Evolutionary conservation across 352 stramenopile genomes (phyloP).

Genomic region (Phytophthora litchii): DNA sequence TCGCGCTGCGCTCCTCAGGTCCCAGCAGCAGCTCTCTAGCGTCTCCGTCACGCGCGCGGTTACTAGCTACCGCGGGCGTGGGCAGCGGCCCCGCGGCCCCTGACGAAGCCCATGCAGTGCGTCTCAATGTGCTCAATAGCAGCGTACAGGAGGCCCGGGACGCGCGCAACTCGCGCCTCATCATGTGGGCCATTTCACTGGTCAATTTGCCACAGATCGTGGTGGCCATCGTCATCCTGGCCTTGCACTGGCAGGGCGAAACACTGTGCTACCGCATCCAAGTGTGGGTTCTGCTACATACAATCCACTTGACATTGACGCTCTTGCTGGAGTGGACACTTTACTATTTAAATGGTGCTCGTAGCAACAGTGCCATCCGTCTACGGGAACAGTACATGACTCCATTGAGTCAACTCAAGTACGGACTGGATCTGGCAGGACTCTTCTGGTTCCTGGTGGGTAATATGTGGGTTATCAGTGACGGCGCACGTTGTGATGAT

Average conservation of each 20-base stretch:
- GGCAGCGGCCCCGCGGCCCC: slow-evolving; percentile 32
- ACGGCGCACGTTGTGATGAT: slow-evolving; percentile 80
- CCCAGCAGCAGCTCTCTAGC: slow-evolving; percentile 27
- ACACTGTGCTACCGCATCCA: slow-evolving; percentile 85
- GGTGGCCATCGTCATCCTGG: slow-evolving; percentile 60
- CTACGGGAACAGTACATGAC: slow-evolving; percentile 74
- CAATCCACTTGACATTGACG: slow-evolving; percentile 68
- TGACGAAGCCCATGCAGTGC: slow-evolving; percentile 80
- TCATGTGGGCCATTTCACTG: slow-evolving; percentile 80
- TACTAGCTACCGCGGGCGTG: slow-evolving; percentile 33
- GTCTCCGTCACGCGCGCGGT: slow-evolving; percentile 34
- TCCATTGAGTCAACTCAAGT: slow-evolving; percentile 80
- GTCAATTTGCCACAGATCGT: slow-evolving; percentile 82
- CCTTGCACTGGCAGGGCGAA: slow-evolving; percentile 67
- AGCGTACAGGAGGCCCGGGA: slow-evolving; percentile 82
- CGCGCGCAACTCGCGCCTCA: slow-evolving; percentile 76
- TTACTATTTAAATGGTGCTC: slow-evolving; percentile 70
- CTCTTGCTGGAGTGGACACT: slow-evolving; percentile 77
- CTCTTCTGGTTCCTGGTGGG: slow-evolving; percentile 89
- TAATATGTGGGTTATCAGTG: slow-evolving; percentile 91
- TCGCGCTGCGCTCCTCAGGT: slow-evolving; percentile 25
- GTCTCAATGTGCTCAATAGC: slow-evolving; percentile 86
- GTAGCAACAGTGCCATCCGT: slow-evolving; percentile 60
- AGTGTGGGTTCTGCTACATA: slow-evolving; percentile 84
- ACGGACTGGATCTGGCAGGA: slow-evolving; percentile 72